Evolutionary conservation across 2,329 filamentous ascomycete species (phyloP).

Genomic region (Aureobasidium vineae): DNA sequence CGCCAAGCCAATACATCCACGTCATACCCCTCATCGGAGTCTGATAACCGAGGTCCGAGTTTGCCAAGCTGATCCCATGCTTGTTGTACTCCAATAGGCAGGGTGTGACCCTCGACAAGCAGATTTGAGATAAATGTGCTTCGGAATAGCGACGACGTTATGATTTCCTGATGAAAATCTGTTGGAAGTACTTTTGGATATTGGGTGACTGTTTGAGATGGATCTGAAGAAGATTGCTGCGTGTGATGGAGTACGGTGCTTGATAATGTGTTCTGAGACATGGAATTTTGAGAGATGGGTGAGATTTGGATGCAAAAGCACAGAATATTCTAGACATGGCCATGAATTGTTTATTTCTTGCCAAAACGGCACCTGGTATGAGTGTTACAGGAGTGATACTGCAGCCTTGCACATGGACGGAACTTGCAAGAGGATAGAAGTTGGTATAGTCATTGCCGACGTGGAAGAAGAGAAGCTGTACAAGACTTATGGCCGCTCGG

Average conservation of each 20-base stretch:
- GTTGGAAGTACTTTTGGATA: not conserved
- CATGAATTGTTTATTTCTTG: no score
- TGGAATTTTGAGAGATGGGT: not conserved
- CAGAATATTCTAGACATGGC: no score
- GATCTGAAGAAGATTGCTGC: not conserved
- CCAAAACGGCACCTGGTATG: no score
- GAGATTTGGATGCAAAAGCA: rapidly evolving
- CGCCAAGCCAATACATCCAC: no score
- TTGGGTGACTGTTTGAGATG: not conserved
- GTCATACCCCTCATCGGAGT: no score
- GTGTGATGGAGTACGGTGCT: not conserved
- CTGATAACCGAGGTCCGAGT: no score
- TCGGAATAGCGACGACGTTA: not conserved
- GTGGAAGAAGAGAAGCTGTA: no score
- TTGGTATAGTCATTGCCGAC: not conserved
- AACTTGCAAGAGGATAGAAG: not conserved
- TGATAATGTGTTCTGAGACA: not conserved
- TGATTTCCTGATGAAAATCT: not conserved
- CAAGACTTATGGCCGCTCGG: slow-evolving; percentile 1
- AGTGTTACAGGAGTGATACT: not conserved
- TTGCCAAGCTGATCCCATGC: no score
- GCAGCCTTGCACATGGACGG: not conserved
- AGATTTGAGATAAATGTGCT: not conserved
- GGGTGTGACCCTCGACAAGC: no score
- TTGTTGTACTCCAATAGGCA: no score